Percentiles rank a stretch among this genome's conserved stretches.
Conservation (phyloP, 768 basidiomycete species). For the Kwoniella dendrophila region DNA sequence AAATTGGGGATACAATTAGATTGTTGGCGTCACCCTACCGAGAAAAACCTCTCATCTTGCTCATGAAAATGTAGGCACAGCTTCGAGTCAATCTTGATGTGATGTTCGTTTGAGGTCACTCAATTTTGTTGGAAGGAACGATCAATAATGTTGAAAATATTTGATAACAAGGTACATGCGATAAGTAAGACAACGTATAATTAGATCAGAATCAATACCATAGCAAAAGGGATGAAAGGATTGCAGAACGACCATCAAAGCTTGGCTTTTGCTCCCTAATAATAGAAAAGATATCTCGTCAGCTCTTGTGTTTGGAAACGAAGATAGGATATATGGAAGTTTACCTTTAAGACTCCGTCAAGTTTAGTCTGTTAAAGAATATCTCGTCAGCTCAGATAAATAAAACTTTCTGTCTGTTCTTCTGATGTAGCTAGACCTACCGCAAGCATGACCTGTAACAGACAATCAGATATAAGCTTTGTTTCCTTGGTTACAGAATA, state of each 20-base stretch:
- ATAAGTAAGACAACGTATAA: slow-evolving; percentile 13
- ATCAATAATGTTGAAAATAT: too few relatives aligned
- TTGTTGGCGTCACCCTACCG: neutral
- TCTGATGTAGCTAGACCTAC: slow-evolving; percentile 26
- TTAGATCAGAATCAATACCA: neutral
- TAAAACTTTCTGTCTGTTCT: neutral
- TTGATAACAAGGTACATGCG: slow-evolving; percentile 7
- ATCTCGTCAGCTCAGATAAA: slow-evolving; percentile 6
- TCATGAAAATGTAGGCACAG: neutral
- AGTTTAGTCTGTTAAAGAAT: slow-evolving; percentile 67
- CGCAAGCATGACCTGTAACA: slow-evolving; percentile 41
- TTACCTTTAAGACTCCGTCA: slow-evolving; percentile 75
- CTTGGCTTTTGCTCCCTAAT: slow-evolving; percentile 50
- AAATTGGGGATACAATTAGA: neutral
- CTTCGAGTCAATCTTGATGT: neutral
- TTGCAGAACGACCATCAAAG: slow-evolving; percentile 25
- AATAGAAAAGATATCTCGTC: slow-evolving; percentile 9
- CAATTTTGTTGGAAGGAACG: slow-evolving; percentile 3
- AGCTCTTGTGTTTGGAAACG: neutral
- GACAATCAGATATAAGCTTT: neutral
- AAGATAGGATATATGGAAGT: slow-evolving; percentile 26
- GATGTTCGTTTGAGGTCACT: neutral
- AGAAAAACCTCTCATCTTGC: neutral
- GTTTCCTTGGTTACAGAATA: neutral
- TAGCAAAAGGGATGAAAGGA: neutral